phyloP scores from a whole-genome alignment of 768 basidiomycete genomes.

The Hygrophoropsis aurantiaca region DNA sequence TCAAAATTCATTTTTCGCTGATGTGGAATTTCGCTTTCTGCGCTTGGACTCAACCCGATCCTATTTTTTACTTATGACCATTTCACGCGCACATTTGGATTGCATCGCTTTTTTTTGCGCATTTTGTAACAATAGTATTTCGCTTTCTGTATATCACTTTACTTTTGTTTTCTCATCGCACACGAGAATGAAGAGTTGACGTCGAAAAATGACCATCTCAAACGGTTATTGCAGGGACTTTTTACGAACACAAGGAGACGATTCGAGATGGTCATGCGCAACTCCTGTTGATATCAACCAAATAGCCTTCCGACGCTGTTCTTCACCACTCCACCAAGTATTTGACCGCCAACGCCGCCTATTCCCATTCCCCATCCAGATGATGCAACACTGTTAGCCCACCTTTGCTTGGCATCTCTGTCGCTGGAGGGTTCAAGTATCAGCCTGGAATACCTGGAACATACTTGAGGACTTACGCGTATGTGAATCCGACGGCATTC shows the following conservation, averaged over 20 bases:
- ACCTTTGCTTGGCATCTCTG: slow-evolving; percentile 89
- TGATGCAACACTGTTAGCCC: slow-evolving; percentile 77
- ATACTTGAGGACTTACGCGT: slow-evolving; percentile 58
- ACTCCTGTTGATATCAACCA: slow-evolving; percentile 34
- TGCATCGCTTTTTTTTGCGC: slow-evolving; percentile 27
- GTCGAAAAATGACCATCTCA: no score
- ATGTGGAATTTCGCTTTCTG: slow-evolving; percentile 19
- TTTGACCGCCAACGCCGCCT: slow-evolving; percentile 81
- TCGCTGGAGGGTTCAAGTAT: slow-evolving; percentile 48
- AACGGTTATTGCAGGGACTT: no score
- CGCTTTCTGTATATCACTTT: slow-evolving; percentile 6
- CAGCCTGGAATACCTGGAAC: slow-evolving; percentile 6
- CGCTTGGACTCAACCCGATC: slow-evolving; percentile 16
- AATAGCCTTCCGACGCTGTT: slow-evolving; percentile 80
- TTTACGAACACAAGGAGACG: no score
- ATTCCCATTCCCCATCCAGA: slow-evolving; percentile 71
- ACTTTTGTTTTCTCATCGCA: slow-evolving; percentile 5
- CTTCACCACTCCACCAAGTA: slow-evolving; percentile 81
- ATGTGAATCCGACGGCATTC: slow-evolving; percentile 96
- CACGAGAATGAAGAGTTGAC: slow-evolving; percentile 4
- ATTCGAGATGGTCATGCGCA: not conserved
- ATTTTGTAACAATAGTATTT: slow-evolving; percentile 30
- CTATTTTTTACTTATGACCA: slow-evolving; percentile 17
- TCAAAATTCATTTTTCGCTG: slow-evolving; percentile 19
- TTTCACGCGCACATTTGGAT: no score